These are phyloP conservation scores for Themeda triandra DNA, from an alignment of 176 grass and related monocot species.

Conservation along the genomic window DNA sequence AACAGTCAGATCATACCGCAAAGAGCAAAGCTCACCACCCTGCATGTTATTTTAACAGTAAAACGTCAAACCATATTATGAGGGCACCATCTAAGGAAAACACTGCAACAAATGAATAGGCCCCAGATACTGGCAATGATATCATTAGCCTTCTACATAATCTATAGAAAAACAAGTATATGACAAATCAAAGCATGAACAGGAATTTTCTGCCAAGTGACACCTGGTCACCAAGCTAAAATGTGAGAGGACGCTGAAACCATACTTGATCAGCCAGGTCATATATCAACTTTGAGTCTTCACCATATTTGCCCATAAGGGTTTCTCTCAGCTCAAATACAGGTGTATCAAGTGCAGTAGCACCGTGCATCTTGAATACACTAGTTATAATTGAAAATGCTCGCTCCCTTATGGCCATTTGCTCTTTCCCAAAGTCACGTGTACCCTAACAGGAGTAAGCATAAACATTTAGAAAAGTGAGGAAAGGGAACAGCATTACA, in stretches of 20 bases:
- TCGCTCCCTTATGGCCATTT: constrained; percentile 94
- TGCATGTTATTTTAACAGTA: constrained; percentile 37
- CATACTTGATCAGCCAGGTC: constrained; percentile 97
- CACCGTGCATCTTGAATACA: constrained; percentile 98
- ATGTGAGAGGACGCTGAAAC: neutral
- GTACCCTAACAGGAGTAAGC: constrained; percentile 60
- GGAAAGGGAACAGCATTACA: neutral
- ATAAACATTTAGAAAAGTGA: neutral
- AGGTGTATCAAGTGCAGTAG: constrained; percentile 87
- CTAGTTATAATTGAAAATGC: constrained; percentile 88
- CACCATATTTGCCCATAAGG: constrained; percentile 98
- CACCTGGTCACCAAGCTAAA: neutral
- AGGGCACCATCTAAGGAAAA: neutral
- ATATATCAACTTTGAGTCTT: constrained; percentile 97
- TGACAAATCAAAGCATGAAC: neutral
- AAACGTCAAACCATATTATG: neutral
- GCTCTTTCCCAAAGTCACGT: constrained; percentile 88
- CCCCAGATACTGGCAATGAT: neutral
- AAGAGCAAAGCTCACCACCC: constrained; percentile 96
- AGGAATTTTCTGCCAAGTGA: neutral
- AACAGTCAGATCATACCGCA: constrained; percentile 95
- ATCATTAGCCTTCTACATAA: too few relatives aligned
- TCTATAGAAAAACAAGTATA: neutral
- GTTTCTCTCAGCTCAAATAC: constrained; percentile 98
- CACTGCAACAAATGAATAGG: neutral